A percentile compares a stretch with the other conserved stretches of the same genome.
These are phyloP conservation scores for Dendrobium officinale DNA, from an alignment of 106 monocot species.

Conservation along the genomic window DNA sequence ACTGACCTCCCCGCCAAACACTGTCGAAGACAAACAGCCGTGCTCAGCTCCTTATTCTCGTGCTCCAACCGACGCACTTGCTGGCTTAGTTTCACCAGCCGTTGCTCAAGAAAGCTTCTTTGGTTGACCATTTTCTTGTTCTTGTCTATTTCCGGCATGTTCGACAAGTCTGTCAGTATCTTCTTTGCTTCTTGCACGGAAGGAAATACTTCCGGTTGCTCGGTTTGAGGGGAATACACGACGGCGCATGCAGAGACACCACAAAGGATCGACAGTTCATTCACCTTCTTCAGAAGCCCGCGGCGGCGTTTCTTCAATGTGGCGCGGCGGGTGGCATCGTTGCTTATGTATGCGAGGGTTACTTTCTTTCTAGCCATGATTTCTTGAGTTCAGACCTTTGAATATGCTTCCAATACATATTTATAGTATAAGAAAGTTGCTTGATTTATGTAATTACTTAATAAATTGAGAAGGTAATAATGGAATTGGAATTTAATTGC, in stretches of 20 bases:
- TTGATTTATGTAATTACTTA: no score
- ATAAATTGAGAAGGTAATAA: no score
- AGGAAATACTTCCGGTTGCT: neutral
- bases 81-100: neutral
- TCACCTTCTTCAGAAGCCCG: constrained; percentile 8
- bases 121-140: constrained; percentile 7
- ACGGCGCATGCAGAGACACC: constrained; percentile 7
- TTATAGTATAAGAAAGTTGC: no score
- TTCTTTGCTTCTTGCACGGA: neutral
- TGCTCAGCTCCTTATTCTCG: constrained; percentile 3
- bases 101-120: neutral
- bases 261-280: constrained; percentile 9
- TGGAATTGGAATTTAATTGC: no score
- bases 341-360: constrained; percentile 3
- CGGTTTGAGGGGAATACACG: neutral
- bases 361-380: constrained; percentile 3
- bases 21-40: neutral
- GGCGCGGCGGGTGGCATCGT: constrained; percentile 9
- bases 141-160: constrained; percentile 6
- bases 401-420: no score
- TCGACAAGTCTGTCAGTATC: neutral
- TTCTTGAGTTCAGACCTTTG: neutral
- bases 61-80: neutral
- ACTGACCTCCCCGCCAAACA: neutral
- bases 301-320: constrained; percentile 16